Percentiles rank a stretch among this genome's conserved stretches.
Conservation (phyloP, 768 basidiomycete species). For the Amanita pallidorosea region DNA sequence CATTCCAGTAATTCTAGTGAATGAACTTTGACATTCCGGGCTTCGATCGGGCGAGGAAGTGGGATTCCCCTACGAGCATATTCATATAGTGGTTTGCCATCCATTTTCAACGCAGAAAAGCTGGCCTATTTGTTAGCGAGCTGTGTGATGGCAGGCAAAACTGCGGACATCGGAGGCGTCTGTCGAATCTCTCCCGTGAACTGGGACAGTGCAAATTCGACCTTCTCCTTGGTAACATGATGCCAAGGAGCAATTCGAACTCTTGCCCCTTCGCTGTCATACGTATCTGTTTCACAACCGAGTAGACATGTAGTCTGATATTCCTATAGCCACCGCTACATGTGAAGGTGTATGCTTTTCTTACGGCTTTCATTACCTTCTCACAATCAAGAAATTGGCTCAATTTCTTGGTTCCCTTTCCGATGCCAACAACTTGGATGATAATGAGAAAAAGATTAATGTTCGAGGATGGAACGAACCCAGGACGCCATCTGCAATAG, state of each 20-base stretch:
- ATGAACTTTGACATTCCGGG: slow-evolving; percentile 74
- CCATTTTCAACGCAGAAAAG: slow-evolving; percentile 98
- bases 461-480: slow-evolving; percentile 33
- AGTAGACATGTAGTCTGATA: slow-evolving; percentile 85
- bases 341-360: neutral
- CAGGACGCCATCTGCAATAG: slow-evolving; percentile 90
- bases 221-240: slow-evolving; percentile 70
- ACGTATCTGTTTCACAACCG: slow-evolving; percentile 91
- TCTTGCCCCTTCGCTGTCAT: slow-evolving; percentile 81
- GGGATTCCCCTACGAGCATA: slow-evolving; percentile 89
- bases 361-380: slow-evolving; percentile 47
- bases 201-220: slow-evolving; percentile 55
- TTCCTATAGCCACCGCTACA: slow-evolving; percentile 42
- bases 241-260: slow-evolving; percentile 71
- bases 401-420: slow-evolving; percentile 83
- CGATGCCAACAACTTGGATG: slow-evolving; percentile 72
- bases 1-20: slow-evolving; percentile 72
- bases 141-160: slow-evolving; percentile 1
- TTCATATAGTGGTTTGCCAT: slow-evolving; percentile 89
- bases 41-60: slow-evolving; percentile 88
- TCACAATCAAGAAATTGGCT: slow-evolving; percentile 76
- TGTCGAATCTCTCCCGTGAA: slow-evolving; percentile 89
- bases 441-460: neutral
- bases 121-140: slow-evolving; percentile 27
- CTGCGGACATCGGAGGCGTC: slow-evolving; percentile 78